These are phyloP conservation scores for Arabidopsis thaliana DNA, from an alignment of 345 rosid genomes.

Conservation along the genomic window DNA sequence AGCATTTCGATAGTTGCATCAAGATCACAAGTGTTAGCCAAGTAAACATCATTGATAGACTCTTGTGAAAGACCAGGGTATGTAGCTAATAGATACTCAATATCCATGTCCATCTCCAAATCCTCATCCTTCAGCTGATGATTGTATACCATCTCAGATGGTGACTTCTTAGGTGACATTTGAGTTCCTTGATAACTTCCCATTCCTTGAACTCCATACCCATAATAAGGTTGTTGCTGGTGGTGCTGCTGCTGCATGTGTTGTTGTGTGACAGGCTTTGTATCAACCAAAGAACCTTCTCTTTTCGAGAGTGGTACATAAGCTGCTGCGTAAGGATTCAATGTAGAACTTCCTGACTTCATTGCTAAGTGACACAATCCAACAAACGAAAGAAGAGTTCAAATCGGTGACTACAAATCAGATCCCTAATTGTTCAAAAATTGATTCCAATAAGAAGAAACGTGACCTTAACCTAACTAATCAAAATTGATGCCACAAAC, in stretches of 20 bases:
- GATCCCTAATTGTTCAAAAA: not conserved
- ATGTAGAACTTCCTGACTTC: slow-evolving; percentile 66
- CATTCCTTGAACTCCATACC: slow-evolving; percentile 41
- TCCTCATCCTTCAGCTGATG: slow-evolving; percentile 62
- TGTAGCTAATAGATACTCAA: slow-evolving; percentile 66
- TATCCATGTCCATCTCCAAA: slow-evolving; percentile 64
- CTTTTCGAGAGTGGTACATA: slow-evolving; percentile 78
- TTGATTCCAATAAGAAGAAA: slow-evolving; percentile 7
- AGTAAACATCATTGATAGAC: slow-evolving; percentile 74
- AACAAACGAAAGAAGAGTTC: not conserved
- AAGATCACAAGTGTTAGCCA: slow-evolving; percentile 73
- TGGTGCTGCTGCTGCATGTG: slow-evolving; percentile 46
- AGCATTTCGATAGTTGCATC: slow-evolving; percentile 89
- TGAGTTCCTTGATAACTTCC: slow-evolving; percentile 38
- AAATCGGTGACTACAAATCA: slow-evolving; percentile 9
- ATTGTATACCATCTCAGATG: slow-evolving; percentile 44
- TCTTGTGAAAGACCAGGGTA: slow-evolving; percentile 75
- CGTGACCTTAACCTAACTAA: not conserved
- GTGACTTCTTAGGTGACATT: slow-evolving; percentile 34
- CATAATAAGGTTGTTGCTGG: slow-evolving; percentile 37
- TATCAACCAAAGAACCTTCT: slow-evolving; percentile 41
- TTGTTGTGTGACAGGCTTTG: slow-evolving; percentile 40
- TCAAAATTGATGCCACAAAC: slow-evolving; percentile 6
- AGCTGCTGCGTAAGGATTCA: slow-evolving; percentile 82
- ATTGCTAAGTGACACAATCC: slow-evolving; percentile 42